These are phyloP conservation scores for Anthracocystis setariae DNA, from an alignment of 1,284 basidiomycete species.

Conservation along the genomic window DNA sequence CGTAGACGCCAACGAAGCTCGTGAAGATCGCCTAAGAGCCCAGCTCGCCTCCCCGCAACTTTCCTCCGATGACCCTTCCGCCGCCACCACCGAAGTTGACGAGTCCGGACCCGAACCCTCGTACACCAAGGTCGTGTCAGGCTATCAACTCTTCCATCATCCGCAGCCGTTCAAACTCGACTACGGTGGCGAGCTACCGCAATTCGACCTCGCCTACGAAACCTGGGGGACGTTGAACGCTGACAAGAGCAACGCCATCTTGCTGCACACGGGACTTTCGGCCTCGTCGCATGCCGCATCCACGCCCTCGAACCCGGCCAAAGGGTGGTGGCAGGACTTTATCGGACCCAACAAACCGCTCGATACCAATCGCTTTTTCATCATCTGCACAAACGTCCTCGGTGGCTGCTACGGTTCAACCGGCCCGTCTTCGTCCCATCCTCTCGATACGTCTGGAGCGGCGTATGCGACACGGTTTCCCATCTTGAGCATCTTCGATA, in stretches of 20 bases:
- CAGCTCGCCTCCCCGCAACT: conserved; percentile 30
- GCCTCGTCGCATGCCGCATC: conserved; percentile 95
- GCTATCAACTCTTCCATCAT: conserved; percentile 68
- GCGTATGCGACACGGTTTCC: conserved; percentile 90
- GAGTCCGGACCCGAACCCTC: conserved; percentile 69
- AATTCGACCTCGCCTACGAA: conserved; percentile 91
- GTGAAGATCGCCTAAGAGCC: conserved; percentile 50
- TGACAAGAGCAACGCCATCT: conserved; percentile 84
- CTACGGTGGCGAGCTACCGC: conserved; percentile 75
- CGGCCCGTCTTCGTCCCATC: conserved; percentile 84
- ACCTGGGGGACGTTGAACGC: conserved; percentile 92
- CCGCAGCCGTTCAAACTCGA: conserved; percentile 78
- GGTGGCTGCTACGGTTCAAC: conserved; percentile 98
- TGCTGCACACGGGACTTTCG: conserved; percentile 95
- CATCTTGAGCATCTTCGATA: conserved; percentile 91
- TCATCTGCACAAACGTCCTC: conserved; percentile 96
- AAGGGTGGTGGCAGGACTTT: conserved; percentile 99
- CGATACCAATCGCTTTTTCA: conserved; percentile 90
- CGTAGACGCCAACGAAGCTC: conserved; percentile 64
- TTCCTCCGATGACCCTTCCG: background rate
- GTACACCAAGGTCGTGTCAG: conserved; percentile 69
- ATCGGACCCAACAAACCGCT: conserved; percentile 89
- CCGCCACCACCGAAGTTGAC: conserved; percentile 19
- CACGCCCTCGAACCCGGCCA: conserved; percentile 78
- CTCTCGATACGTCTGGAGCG: conserved; percentile 71